Evolutionary conservation across 192 early-diverging fungal species (phyloP), one percentile per base, ranked within the genome.

Genomic region (Linnemannia schmuckeri): DNA sequence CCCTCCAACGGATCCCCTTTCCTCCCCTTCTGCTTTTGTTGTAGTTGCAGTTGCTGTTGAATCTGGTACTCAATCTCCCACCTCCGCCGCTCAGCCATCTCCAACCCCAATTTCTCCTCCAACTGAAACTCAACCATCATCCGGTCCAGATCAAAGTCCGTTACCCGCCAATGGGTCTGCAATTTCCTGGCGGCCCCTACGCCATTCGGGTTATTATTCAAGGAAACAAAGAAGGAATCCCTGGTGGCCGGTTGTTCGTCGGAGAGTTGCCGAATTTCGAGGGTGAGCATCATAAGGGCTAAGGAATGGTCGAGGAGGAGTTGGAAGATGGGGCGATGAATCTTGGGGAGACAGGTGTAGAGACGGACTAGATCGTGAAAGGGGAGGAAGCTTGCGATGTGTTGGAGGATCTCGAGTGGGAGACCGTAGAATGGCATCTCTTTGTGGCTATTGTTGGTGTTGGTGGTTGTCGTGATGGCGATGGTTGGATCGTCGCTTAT

Each of bases 221-320:
- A 4, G 41, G 66, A 49, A 13, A 70, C 63, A 30, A 52, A 35
- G 3, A 69, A 30, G 0, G 22, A 42, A 6, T 22, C 38, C 38
- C 74, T 41, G 24, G 24, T n/a, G 6, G 74, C 20, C 5, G 54
- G 24, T 37, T 40, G 37, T 33, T 75, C 61, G 37, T 33, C 30
- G 15, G 72, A 42, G 2, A 63, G 18, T 49, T 83, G 82, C 6
- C 55, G 49, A 24, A 83, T 78, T 10, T 83, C 82, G 5, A 83
- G 70, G 15, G 82, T 83, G 5, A 83, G 76, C 9, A 83, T 68
- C 82, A 83, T 78, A 18, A 83, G 55, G 20, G 82, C 82, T 35
- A 83, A 17, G 37, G 76, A 55, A 12, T 75, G 70, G 15, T 83
- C 82, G 18, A 83, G 46, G 15, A 63, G 55, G 17, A 68, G 82